Conservation (phyloP, 2,329 filamentous ascomycete species). For the Fusarium denticulatum region DNA sequence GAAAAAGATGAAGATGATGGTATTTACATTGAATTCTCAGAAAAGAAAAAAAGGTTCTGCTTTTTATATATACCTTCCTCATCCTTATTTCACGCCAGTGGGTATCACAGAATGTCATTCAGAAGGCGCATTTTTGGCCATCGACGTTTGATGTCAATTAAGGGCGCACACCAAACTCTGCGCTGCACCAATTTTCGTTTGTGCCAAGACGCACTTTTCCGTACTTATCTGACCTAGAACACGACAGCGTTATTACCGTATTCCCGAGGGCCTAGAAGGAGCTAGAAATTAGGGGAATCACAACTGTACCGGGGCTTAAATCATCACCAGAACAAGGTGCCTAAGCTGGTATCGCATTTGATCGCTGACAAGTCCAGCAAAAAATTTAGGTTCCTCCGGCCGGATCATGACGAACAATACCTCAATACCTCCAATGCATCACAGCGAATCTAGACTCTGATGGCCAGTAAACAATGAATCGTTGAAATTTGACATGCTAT, state of each 20-base stretch:
- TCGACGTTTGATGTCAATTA: background rate
- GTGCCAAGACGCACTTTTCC: background rate
- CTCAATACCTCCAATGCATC: fast-evolving
- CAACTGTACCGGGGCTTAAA: no score
- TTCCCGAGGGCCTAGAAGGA: fast-evolving
- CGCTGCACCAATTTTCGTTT: no score
- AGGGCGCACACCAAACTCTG: background rate
- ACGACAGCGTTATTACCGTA: background rate
- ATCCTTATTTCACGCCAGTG: no score
- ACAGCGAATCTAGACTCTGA: fast-evolving
- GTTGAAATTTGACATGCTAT: background rate
- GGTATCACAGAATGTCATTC: background rate
- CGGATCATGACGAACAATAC: fast-evolving
- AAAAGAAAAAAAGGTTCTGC: no score
- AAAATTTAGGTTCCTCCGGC: no score
- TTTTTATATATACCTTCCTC: no score
- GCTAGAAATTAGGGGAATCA: fast-evolving
- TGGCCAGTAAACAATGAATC: fast-evolving
- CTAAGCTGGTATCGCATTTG: no score
- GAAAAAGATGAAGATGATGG: background rate
- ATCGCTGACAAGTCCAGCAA: no score
- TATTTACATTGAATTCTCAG: no score
- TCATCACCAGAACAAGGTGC: no score
- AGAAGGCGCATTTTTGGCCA: background rate
- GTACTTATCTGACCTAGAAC: fast-evolving